A percentile compares a stretch with the other conserved stretches of the same genome.
phyloP scores from a whole-genome alignment of 2,329 filamentous ascomycete species.

The Mycogone perniciosa region DNA sequence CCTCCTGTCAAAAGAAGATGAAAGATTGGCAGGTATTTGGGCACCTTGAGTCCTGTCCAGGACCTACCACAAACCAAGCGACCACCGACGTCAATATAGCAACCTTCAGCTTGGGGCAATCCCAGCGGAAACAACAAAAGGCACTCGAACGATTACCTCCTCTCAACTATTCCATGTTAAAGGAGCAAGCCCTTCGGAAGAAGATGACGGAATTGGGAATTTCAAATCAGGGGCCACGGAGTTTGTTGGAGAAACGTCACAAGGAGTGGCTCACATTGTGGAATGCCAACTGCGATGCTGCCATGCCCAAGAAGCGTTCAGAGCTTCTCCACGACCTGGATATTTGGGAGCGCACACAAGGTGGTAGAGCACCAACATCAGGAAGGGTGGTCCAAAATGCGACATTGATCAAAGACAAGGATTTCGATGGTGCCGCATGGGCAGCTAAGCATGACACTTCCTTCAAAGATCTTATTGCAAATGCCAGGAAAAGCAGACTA shows the following conservation, averaged over 20 bases:
- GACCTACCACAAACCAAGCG: slow-evolving; percentile 25
- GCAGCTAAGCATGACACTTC: slow-evolving; percentile 63
- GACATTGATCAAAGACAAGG: slow-evolving; percentile 67
- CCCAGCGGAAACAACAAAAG: slow-evolving; percentile 27
- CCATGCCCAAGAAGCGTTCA: slow-evolving; percentile 59
- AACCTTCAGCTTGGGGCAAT: slow-evolving; percentile 14
- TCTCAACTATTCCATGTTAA: slow-evolving; percentile 82
- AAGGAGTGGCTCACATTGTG: slow-evolving; percentile 92
- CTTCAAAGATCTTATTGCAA: slow-evolving; percentile 74
- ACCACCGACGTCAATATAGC: not conserved
- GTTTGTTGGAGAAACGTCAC: slow-evolving; percentile 70
- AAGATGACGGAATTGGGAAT: slow-evolving; percentile 79
- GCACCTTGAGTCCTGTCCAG: slow-evolving; percentile 66
- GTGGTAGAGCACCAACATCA: slow-evolving; percentile 47
- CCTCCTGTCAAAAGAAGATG: slow-evolving; percentile 74
- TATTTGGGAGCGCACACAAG: slow-evolving; percentile 79
- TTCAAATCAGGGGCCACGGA: slow-evolving; percentile 59
- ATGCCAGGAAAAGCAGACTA: slow-evolving; percentile 55
- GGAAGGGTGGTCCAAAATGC: slow-evolving; percentile 32
- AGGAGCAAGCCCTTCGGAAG: slow-evolving; percentile 67
- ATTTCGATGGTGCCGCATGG: slow-evolving; percentile 79
- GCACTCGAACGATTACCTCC: slow-evolving; percentile 63
- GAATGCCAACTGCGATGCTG: slow-evolving; percentile 94
- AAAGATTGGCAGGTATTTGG: slow-evolving; percentile 68
- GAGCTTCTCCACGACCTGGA: slow-evolving; percentile 76